Base-by-base conservation (phyloP, 169 alveolate species). In the Eimeria brunetti region DNA sequence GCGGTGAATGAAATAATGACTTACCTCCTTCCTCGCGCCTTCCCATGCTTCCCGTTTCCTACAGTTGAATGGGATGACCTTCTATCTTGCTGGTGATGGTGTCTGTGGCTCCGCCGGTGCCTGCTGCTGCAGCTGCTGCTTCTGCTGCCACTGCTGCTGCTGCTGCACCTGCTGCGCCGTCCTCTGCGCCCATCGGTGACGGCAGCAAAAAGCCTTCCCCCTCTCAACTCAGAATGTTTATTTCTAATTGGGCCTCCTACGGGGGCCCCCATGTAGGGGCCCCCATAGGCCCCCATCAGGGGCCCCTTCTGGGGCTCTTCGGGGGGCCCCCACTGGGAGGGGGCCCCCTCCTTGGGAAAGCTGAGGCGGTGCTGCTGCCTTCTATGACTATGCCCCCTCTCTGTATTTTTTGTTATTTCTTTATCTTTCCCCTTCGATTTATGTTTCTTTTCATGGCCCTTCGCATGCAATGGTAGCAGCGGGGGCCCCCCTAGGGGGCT, bases 161-260 rank as follows among this genome's bases (percentile, higher is more conserved):
- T 73, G 83, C 53, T 38, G 83, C 83, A 33, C 33, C 83, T 73
- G 56, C n/a, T 73, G 30, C 56, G 83, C n/a, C 83, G 8, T 73
- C 33, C 83, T 73, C 83, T 33, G 53, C n/a, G 7, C 33, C n/a
- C 30, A 20, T 41, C 53, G 30, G 6, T 73, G 5, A 30, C 53
- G 9, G 1, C 27, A 38, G 8, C 83, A 38, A 30, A 22, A 73
- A 33, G 6, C 16, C 53, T 41, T 33, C 53, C 30, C 53, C 11
- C 8, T 18, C 51, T 73, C 33, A 7, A 18, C n/a, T 6, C 11
- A 49, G 27, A 36, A 8, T 73, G 83, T 41, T 41, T 8, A 22
- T 20, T 36, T 7, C 16, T 8, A 11, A 8, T 73, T 49, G 53
- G 53, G n/a, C 12, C 51, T 41, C 33, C 83, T 22, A 33, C 4